A percentile compares a stretch with the other conserved stretches of the same genome.
phyloP scores from a whole-genome alignment of 805 yeast species.

The Blastobotrys parvus region DNA sequence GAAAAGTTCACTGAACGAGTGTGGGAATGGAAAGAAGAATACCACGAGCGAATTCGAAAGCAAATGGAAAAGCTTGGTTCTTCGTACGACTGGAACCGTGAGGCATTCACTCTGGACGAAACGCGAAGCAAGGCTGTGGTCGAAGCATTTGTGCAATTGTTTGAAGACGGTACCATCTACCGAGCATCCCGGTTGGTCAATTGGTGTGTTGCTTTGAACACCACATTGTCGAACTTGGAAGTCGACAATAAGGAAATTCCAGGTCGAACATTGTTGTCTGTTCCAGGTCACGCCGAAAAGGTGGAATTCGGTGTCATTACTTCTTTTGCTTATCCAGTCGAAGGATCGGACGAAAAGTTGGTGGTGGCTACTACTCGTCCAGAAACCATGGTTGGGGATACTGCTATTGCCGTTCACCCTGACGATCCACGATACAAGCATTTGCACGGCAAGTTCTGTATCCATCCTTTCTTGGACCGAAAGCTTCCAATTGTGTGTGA shows the following conservation, averaged over 20 bases:
- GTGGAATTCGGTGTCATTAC: conserved; percentile 96
- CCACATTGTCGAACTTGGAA: conserved; percentile 93
- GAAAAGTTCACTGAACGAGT: conserved; percentile 80
- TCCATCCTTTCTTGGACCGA: conserved; percentile 85
- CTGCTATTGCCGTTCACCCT: conserved; percentile 97
- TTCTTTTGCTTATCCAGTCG: conserved; percentile 88
- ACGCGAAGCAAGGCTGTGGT: conserved; percentile 68
- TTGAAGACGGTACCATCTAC: conserved; percentile 92
- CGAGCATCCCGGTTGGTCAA: conserved; percentile 89
- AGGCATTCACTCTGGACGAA: conserved; percentile 87
- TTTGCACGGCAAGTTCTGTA: conserved; percentile 85
- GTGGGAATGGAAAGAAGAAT: conserved; percentile 98
- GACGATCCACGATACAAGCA: conserved; percentile 88
- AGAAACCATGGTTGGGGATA: conserved; percentile 96
- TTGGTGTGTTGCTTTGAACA: conserved; percentile 92
- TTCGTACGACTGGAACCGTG: conserved; percentile 93
- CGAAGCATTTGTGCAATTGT: conserved; percentile 85
- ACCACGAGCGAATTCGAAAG: conserved; percentile 73
- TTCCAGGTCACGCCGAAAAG: conserved; percentile 85
- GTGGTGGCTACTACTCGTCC: conserved; percentile 98
- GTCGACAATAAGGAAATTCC: conserved; percentile 86
- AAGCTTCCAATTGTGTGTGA: conserved; percentile 84
- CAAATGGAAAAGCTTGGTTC: conserved; percentile 89
- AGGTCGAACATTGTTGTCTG: conserved; percentile 70
- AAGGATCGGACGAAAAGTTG: conserved; percentile 73